Evolutionary conservation across 192 early-diverging fungal species (phyloP).

Genomic region (Backusella tuberculispora): DNA sequence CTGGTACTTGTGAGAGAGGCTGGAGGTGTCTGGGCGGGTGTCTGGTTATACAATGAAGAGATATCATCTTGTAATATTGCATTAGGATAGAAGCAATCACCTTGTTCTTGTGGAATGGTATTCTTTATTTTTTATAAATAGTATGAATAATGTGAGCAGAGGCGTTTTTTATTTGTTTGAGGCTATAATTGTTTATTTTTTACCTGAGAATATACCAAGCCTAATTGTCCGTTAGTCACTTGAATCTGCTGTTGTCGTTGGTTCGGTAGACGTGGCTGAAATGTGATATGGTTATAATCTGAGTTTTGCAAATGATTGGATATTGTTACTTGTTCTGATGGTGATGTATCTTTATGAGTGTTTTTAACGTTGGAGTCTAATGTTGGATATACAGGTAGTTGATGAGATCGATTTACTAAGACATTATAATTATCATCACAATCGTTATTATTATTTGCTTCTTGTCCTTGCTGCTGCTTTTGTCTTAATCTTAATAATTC

Average conservation of each 20-base stretch:
- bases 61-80: neutral
- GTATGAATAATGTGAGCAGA: neutral
- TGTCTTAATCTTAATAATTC: neutral
- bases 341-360: neutral
- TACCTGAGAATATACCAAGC: constrained; percentile 8
- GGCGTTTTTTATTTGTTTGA: neutral
- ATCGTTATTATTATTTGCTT: neutral
- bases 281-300: no score
- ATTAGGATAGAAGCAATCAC: neutral
- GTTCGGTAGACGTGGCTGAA: neutral
- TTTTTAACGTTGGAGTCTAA: neutral
- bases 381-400: neutral
- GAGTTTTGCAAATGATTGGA: neutral
- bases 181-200: constrained; percentile 8
- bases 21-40: neutral
- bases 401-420: constrained; percentile 1
- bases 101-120: neutral
- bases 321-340: neutral
- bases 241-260: neutral
- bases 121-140: neutral
- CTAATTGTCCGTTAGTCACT: neutral
- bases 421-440: neutral
- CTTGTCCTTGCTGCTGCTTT: neutral
- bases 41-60: neutral
- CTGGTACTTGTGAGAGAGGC: neutral